These are phyloP conservation scores for Pseudocercospora crystallina DNA, from an alignment of 2,329 filamentous ascomycete genomes.

Conservation along the genomic window DNA sequence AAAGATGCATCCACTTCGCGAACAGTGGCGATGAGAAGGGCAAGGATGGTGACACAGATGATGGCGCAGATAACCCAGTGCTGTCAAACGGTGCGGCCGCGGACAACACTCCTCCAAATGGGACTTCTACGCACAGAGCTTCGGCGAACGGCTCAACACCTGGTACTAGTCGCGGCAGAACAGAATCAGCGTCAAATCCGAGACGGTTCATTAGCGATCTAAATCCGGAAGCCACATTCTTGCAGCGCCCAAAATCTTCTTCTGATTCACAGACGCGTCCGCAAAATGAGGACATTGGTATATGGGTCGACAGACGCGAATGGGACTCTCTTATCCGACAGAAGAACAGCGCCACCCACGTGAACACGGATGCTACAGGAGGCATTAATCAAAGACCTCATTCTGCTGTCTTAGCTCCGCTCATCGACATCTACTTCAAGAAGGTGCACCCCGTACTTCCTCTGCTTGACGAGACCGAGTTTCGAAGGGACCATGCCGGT, in stretches of 20 bases:
- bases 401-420: constrained; percentile 38
- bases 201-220: constrained; percentile 36
- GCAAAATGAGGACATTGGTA: constrained; percentile 33
- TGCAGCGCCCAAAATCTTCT: constrained; percentile 38
- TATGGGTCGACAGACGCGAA: constrained; percentile 37
- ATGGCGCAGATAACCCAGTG: constrained; percentile 5
- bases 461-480: constrained; percentile 45
- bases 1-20: constrained; percentile 35
- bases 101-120: neutral
- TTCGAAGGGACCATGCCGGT: constrained; percentile 39
- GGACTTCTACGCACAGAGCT: neutral
- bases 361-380: constrained; percentile 7
- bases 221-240: constrained; percentile 48
- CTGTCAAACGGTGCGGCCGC: neutral
- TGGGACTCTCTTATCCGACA: constrained; percentile 32
- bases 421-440: constrained; percentile 48
- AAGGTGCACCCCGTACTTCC: constrained; percentile 50
- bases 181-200: constrained; percentile 6
- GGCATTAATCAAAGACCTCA: constrained; percentile 25
- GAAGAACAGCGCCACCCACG: constrained; percentile 18
- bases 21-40: constrained; percentile 31
- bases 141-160: neutral
- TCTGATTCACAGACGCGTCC: constrained; percentile 15
- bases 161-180: neutral
- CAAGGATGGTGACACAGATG: constrained; percentile 44